These are phyloP conservation scores for Ceratobasidium sp. DNA, from an alignment of 1,284 basidiomycete genomes.

Conservation along the genomic window DNA sequence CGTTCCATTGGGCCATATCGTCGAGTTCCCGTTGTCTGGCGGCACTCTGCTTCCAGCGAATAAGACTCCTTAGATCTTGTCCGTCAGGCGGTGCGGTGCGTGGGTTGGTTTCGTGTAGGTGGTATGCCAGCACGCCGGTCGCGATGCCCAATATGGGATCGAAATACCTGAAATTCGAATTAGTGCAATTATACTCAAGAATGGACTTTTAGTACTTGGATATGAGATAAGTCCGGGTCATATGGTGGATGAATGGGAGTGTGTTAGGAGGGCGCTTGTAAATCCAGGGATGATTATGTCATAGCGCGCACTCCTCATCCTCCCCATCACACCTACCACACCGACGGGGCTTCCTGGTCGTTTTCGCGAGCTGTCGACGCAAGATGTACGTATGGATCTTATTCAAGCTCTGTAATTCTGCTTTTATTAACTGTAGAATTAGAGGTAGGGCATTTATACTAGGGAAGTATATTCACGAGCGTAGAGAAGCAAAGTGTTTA, in stretches of 20 bases:
- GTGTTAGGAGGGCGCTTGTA: background rate
- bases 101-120: slow-evolving; percentile 87
- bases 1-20: slow-evolving; percentile 32
- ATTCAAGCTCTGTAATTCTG: too few relatives aligned
- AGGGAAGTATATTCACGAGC: too few relatives aligned
- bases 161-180: slow-evolving; percentile 62
- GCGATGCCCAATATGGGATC: slow-evolving; percentile 85
- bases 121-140: slow-evolving; percentile 85
- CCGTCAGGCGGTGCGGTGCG: slow-evolving; percentile 78
- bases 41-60: slow-evolving; percentile 70
- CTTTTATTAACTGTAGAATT: too few relatives aligned
- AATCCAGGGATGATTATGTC: slow-evolving; percentile 9
- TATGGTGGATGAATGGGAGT: slow-evolving; percentile 1
- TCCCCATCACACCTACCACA: background rate
- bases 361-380: background rate
- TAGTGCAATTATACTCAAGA: slow-evolving; percentile 6
- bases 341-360: too few relatives aligned
- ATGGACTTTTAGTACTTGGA: slow-evolving; percentile 33
- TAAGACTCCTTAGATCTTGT: slow-evolving; percentile 71
- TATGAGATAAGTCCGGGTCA: slow-evolving; percentile 40
- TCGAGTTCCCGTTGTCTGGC: slow-evolving; percentile 10
- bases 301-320: background rate
- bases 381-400: background rate
- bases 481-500: background rate
- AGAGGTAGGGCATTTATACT: too few relatives aligned